Evolutionary conservation across 1,284 basidiomycete genomes (phyloP).

Genomic region (Cutaneotrichosporon cyanovorans): DNA sequence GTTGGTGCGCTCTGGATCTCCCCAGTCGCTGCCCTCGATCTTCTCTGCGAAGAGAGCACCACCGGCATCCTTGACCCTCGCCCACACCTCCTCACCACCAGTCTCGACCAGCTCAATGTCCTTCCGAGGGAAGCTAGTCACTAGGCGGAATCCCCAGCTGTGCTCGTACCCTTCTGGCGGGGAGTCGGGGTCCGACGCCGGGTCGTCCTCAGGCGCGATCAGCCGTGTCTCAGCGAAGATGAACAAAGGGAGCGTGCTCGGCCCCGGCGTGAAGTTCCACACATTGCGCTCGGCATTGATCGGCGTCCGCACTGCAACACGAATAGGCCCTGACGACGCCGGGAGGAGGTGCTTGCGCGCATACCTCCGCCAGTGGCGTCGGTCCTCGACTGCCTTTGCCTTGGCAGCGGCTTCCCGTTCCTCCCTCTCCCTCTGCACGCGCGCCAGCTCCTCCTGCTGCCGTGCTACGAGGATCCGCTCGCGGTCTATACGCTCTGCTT

Average conservation of each 20-base stretch:
- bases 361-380: constrained; percentile 36
- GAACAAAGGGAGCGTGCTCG: constrained; percentile 32
- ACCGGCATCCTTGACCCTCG: constrained; percentile 33
- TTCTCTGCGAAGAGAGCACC: constrained; percentile 43
- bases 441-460: constrained; percentile 22
- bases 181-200: constrained; percentile 24
- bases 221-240: constrained; percentile 42
- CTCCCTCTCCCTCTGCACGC: constrained; percentile 37
- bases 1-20: constrained; percentile 19
- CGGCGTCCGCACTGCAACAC: constrained; percentile 36
- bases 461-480: constrained; percentile 45
- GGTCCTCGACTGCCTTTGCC: constrained; percentile 15
- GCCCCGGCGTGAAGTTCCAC: constrained; percentile 23
- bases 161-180: constrained; percentile 36
- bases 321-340: constrained; percentile 19
- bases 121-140: constrained; percentile 39
- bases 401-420: constrained; percentile 21
- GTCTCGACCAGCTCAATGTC: constrained; percentile 27
- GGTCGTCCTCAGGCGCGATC: constrained; percentile 21
- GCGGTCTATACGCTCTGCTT: constrained; percentile 60
- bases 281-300: constrained; percentile 31
- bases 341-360: constrained; percentile 36
- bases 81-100: constrained; percentile 35
- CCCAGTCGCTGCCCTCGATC: constrained; percentile 28
- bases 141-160: constrained; percentile 28